phyloP scores from a whole-genome alignment of 108 stramenopile species.

The Cyclotella sp. region DNA sequence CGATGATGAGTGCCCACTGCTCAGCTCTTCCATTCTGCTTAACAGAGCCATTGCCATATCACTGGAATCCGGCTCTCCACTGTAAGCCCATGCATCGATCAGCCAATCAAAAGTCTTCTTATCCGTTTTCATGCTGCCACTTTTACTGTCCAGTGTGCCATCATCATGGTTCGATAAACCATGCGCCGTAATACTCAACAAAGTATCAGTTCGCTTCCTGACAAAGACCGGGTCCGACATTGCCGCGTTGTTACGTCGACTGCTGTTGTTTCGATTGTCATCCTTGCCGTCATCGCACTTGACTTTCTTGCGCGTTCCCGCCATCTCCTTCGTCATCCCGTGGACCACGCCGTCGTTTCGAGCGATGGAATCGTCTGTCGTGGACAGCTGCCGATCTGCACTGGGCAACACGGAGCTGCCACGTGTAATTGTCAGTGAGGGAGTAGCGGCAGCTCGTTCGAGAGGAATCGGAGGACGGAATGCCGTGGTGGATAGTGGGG shows the following conservation, averaged over 20 bases:
- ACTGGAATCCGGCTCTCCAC: slow-evolving; percentile 56
- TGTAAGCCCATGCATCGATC: slow-evolving; percentile 73
- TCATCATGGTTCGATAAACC: background rate
- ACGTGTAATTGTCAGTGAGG: background rate
- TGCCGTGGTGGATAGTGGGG: slow-evolving; percentile 10
- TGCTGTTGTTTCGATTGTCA: background rate
- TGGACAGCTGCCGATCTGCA: no score
- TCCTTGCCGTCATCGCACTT: background rate
- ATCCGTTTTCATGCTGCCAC: slow-evolving; percentile 39
- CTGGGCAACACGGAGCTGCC: no score
- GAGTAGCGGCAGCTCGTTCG: background rate
- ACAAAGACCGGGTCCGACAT: slow-evolving; percentile 63
- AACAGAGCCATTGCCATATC: slow-evolving; percentile 58
- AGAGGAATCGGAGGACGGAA: slow-evolving; percentile 7
- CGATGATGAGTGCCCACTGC: background rate
- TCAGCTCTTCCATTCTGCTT: slow-evolving; percentile 66
- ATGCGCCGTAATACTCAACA: slow-evolving; percentile 36
- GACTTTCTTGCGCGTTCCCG: background rate
- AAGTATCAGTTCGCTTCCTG: slow-evolving; percentile 61
- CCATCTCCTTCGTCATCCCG: background rate
- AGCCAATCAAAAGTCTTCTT: slow-evolving; percentile 72
- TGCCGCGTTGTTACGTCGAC: slow-evolving; percentile 47
- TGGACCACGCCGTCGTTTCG: no score
- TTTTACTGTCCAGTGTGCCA: background rate
- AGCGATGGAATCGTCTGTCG: no score